Evolutionary conservation across 2,329 filamentous ascomycete genomes (phyloP), one percentile per base, ranked within the genome.

Genomic region (Botrytis hyacinthi): DNA sequence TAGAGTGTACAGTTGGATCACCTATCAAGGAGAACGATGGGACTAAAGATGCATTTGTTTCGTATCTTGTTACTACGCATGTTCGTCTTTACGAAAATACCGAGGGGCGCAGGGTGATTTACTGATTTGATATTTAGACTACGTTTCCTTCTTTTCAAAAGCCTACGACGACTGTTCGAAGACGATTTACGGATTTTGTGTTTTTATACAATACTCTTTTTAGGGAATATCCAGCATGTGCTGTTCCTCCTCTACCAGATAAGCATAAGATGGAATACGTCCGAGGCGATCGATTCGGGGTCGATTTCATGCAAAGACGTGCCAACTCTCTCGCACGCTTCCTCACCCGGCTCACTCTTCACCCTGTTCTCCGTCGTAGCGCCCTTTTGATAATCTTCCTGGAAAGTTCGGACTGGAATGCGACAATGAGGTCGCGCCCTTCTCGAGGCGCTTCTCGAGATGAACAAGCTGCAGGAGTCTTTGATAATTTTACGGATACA

Each of bases 221-320:
- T 76, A 91, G 91, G 81, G 95, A 98, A 82, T 98, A 94, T 80
- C 93, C 94, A 74, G 93, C 94, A 84, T 93, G 92, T 83, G 96
- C 96, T 66, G 93, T 99, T 5, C 96, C 96, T 44, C 96, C 96
- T 65, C 87, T 99, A 71, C 96, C 96, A 71, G 96, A 98, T 84
- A 99, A 98, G 87, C 95, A 98, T 86, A 97, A 97, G 84, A 97
- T 99, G 93, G 94, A 97, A 81, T 98, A 98, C 81, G 96, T 98
- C 70, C 93, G 95, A 51, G 96, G 96, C 78, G 95, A 98, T 85
- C 92, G 96, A 76, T 99, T 99, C 83, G 94, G 95, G 14, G 84
- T 91, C 68, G 96, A 98, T 83, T 99, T 99, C 82, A 99, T 94
- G 48, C 87, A 90, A 63, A 91, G 96, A 48, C 90, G 96, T 78